phyloP scores from a whole-genome alignment of 1,139 yeast species.

The Yamadazyma triangularis region DNA sequence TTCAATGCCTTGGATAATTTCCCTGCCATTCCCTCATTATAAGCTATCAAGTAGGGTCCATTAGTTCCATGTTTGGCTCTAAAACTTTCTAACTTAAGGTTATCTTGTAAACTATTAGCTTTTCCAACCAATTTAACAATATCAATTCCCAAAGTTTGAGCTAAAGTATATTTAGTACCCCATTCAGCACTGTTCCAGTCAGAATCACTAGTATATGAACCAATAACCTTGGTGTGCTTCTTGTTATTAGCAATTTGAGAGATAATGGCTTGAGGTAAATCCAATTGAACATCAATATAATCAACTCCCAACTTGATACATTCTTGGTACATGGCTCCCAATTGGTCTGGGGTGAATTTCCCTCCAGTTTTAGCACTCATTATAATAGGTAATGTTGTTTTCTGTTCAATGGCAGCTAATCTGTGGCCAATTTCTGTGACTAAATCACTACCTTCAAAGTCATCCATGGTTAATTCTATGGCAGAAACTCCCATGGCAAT shows the following conservation, averaged over 20 bases:
- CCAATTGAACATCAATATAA: constrained; percentile 51
- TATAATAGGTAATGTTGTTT: constrained; percentile 68
- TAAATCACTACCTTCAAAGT: constrained; percentile 47
- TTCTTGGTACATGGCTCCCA: constrained; percentile 49
- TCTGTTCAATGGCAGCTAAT: constrained; percentile 60
- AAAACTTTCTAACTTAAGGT: constrained; percentile 66
- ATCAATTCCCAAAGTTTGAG: constrained; percentile 63
- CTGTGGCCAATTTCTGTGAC: constrained; percentile 71
- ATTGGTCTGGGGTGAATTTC: constrained; percentile 37
- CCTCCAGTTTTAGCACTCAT: constrained; percentile 90
- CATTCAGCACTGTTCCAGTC: constrained; percentile 71
- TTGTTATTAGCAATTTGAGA: constrained; percentile 32
- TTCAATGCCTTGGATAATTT: constrained; percentile 78
- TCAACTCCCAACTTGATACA: constrained; percentile 70
- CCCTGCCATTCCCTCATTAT: constrained; percentile 76
- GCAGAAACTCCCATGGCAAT: constrained; percentile 63
- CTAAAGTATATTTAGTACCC: constrained; percentile 68
- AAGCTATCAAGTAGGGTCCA: constrained; percentile 81
- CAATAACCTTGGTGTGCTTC: constrained; percentile 68
- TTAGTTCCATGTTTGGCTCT: constrained; percentile 44
- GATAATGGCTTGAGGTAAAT: constrained; percentile 30
- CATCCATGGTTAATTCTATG: constrained; percentile 78
- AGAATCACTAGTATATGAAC: constrained; percentile 59
- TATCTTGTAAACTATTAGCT: constrained; percentile 63
- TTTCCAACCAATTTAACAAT: constrained; percentile 79